Evolutionary conservation across 345 rosid species (phyloP), one percentile per base, ranked within the genome.

Genomic region (Hypericum androsaemum): DNA sequence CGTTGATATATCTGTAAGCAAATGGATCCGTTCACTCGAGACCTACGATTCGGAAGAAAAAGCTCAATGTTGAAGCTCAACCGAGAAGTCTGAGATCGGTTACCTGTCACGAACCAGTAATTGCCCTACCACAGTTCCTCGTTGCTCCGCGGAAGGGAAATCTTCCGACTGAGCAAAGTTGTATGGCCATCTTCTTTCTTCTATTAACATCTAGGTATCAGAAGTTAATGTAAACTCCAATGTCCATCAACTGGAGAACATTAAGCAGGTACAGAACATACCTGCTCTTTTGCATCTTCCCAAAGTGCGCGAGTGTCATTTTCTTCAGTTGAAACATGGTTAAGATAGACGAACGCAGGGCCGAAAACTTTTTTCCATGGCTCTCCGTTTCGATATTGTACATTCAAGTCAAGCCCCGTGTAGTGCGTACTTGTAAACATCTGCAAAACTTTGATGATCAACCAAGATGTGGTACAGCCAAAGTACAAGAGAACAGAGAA

Each of bases 301-400:
- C 7, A 46, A 12, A 46, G 22, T 13, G 7, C 7, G 6, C 22
- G 15, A 12, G 49, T 16, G 17, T 16, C 9, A 28, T 5, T 13
- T 8, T 4, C 5, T 8, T 22, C 32, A 46, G 49, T 5, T 13
- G 49, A 46, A 13, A 28, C 49, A 46, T 16, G 17, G 17, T 46
- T 46, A 28, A 46, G 49, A 28, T 46, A 46, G 22, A 46, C n/a
- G 49, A 46, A 46, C 7, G 17, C 22, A 46, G 49, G 49, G 17
- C 49, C 49, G 49, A 13, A 46, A 16, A 13, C 49, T 15, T 13
- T 46, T 46, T 46, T 46, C 49, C 49, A 46, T 7, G 49, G 8
- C 7, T 46, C 12, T 6, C 22, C 8, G 49, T 28, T 46, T 11
- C 13, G 14, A 46, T 46, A 46, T 28, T 9, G 14, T 46, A 28